Evolutionary conservation across 2,329 filamentous ascomycete genomes (phyloP), one percentile per base, ranked within the genome.

Genomic region (Fusarium luffae): DNA sequence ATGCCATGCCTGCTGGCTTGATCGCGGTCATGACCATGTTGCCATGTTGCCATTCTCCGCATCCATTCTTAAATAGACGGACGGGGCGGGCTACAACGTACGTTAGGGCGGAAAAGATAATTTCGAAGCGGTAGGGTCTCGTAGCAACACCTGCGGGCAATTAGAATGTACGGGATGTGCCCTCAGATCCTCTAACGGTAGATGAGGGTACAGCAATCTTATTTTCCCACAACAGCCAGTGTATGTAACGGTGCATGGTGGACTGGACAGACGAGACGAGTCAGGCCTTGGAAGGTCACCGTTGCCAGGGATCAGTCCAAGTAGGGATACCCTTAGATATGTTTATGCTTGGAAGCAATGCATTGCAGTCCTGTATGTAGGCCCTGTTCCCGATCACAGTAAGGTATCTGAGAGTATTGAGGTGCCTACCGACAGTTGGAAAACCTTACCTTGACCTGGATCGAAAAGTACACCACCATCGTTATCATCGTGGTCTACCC

Each of bases 221-320:
- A 66, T 40, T 66, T 43, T 32, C 13, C 32, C 43, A 55, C 37
- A 32, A 34, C 55, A 52, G 40, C 18, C 18, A n/a, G 34, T 37
- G 18, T n/a, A 37, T 63, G 63, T 41, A 64, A 67, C 66, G 28
- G 67, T 57, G 57, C 34, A 37, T 37, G 62, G 44, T 64, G 62
- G 46, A 30, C 44, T 37, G 32, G 9, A 18, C 32, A 37, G 32
- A 37, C 32, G 32, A 48, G 62, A 47, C 62, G 62, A 69, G 67
- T 70, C 67, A 68, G 63, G 58, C 43, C 44, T 42, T 48, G 48
- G 52, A 49, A 67, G 52, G 62, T 69, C 56, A 54, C 60, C 34
- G 50, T 63, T 59, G 40, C 21, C 58, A 67, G 52, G 54, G 66
- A 57, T 57, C 28, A 54, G 32, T 21, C 34, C 48, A 43, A 50